phyloP scores from a whole-genome alignment of 2,329 filamentous ascomycete genomes.

The Cladosporium sp. region DNA sequence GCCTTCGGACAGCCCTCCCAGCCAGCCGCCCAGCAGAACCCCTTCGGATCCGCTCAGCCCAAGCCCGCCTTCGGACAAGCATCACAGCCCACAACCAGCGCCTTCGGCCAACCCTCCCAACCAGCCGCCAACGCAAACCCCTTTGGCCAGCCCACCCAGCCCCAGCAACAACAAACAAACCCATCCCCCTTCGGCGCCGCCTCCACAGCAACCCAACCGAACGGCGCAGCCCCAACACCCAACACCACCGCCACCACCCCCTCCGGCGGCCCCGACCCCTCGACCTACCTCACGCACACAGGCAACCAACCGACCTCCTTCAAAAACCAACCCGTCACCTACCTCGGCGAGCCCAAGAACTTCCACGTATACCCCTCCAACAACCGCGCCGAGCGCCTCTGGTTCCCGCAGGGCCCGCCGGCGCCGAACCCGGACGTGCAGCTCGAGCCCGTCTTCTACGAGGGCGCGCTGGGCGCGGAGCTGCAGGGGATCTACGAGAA shows the following conservation, averaged over 20 bases:
- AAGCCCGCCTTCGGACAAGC: slow-evolving; percentile 14
- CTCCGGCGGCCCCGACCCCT: slow-evolving; percentile 28
- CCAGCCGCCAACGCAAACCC: slow-evolving; percentile 4
- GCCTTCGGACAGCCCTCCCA: slow-evolving; percentile 37
- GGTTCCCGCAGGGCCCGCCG: slow-evolving; percentile 67
- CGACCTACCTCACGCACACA: slow-evolving; percentile 40
- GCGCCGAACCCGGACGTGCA: slow-evolving; percentile 52
- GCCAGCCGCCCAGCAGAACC: slow-evolving; percentile 9
- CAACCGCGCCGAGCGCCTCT: slow-evolving; percentile 56
- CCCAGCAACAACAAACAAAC: background rate
- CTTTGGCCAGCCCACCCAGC: slow-evolving; percentile 10
- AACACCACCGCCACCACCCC: slow-evolving; percentile 8
- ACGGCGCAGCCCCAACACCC: background rate
- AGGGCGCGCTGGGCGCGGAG: slow-evolving; percentile 47
- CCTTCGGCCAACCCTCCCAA: slow-evolving; percentile 19
- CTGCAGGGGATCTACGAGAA: slow-evolving; percentile 57
- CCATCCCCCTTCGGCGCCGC: background rate
- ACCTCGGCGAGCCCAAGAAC: slow-evolving; percentile 38
- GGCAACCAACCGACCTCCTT: slow-evolving; percentile 50
- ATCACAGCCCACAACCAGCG: slow-evolving; percentile 11
- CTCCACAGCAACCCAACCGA: background rate
- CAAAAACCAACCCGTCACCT: slow-evolving; percentile 58
- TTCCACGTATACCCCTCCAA: slow-evolving; percentile 12
- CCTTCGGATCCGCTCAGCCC: slow-evolving; percentile 14
- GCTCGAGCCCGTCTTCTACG: slow-evolving; percentile 51